phyloP scores from a whole-genome alignment of 371 early-diverging fungal species.

The Smittium mucronatum region DNA sequence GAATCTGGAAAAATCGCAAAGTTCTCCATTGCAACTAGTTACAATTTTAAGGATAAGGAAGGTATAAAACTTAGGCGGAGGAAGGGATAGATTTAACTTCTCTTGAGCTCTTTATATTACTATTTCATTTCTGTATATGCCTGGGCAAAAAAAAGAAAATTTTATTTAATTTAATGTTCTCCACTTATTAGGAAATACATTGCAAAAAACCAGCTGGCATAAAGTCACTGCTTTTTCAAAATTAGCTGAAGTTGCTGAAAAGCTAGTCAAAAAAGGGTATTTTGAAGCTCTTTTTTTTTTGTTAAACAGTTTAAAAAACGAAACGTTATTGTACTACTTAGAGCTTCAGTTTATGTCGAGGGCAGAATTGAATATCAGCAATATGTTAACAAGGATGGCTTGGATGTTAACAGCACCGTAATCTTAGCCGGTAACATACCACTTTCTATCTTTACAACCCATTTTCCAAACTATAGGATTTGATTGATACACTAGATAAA shows the following conservation, averaged over 20 bases:
- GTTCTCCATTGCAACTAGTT: background rate
- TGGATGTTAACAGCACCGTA: conserved; percentile 39
- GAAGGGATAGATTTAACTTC: too few relatives aligned
- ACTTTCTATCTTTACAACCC: background rate
- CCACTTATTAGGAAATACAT: conserved; percentile 4
- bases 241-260: conserved; percentile 8
- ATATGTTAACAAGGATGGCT: conserved; percentile 47
- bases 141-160: background rate
- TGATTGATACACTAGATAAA: conserved; percentile 7
- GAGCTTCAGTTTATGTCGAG: conserved; percentile 48
- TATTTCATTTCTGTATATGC: too few relatives aligned
- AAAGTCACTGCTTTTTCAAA: background rate
- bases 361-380: conserved; percentile 43
- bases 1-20: background rate
- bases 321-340: background rate
- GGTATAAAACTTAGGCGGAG: too few relatives aligned
- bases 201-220: conserved; percentile 21
- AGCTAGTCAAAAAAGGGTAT: conserved; percentile 12
- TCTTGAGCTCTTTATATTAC: too few relatives aligned
- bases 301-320: background rate
- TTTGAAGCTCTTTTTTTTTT: background rate
- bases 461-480: background rate
- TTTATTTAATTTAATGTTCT: background rate
- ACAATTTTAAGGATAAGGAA: conserved; percentile 13
- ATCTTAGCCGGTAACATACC: conserved; percentile 23